Evolutionary conservation across 2,329 filamentous ascomycete genomes (phyloP), one percentile per base, ranked within the genome.

Genomic region (Thielaviopsis euricoi): DNA sequence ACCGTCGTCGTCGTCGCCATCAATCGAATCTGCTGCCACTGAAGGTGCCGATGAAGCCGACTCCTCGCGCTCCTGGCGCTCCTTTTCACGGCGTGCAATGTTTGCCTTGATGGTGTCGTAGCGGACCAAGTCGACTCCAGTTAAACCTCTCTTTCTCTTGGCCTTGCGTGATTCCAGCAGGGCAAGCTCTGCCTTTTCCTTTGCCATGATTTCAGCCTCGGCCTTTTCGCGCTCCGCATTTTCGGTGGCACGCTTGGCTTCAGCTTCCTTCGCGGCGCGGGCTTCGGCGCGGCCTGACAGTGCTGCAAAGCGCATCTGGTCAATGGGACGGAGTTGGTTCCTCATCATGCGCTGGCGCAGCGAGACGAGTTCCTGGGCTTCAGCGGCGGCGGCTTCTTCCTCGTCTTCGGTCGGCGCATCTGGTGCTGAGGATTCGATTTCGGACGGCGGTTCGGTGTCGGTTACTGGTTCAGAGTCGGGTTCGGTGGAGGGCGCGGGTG

Each of bases 401-500:
- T 60, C 58, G 23, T 60, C 58, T 40, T 60, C 58, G 26, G 58
- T 60, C 26, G 52, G 58, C 2, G 58, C 56, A 40, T 60, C 58
- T 2, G 58, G 55, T 10, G 55, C 58, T 12, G 58, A 60, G 12
- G 58, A 60, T 52, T 60, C 58, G 25, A 60, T 57, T 40, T 60
- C 58, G 13, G 58, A 60, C 21, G 58, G 58, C 13, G 58, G 58
- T 46, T 60, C 58, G 7, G 58, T 60, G 26, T 60, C 58, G 46
- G 58, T 60, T 15, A 58, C 55, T 6, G 52, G 40, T 29, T 60
- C 58, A 17, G 58, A 56, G 43, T 60, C 58, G 6, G 55, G 53
- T 43, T 58, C 58, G 21, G 58, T 52, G 22, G 48, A 55, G 9
- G 46, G 50, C 17, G 50, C 49, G 52, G 58, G 54, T 15, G 50